A percentile compares a stretch with the other conserved stretches of the same genome.
These are phyloP conservation scores for Daedaleopsis nitida DNA, from an alignment of 768 basidiomycete species.

Conservation along the genomic window DNA sequence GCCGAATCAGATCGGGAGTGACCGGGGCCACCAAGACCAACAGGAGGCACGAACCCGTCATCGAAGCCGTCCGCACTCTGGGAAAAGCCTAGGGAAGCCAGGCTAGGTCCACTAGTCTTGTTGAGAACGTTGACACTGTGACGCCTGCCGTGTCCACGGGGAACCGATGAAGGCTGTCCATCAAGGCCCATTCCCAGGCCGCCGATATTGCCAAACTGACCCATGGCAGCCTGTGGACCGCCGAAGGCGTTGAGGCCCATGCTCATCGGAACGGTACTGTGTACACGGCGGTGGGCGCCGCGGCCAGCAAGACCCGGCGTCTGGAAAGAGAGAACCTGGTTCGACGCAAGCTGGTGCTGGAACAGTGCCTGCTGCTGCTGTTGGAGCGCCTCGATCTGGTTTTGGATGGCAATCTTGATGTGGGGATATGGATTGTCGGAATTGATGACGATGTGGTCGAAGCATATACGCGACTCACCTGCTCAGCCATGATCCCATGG, in stretches of 20 bases:
- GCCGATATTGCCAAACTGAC: conserved; percentile 62
- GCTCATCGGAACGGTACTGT: conserved; percentile 76
- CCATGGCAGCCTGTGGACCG: conserved; percentile 58
- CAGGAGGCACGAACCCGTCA: conserved; percentile 72
- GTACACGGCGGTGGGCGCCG: conserved; percentile 74
- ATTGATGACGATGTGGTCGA: not conserved
- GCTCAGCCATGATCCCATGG: conserved; percentile 92
- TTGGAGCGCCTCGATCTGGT: conserved; percentile 86
- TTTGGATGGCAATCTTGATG: conserved; percentile 81
- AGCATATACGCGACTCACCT: conserved; percentile 50
- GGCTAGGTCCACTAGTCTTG: conserved; percentile 51
- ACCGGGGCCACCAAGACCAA: conserved; percentile 64
- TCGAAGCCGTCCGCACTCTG: conserved; percentile 71
- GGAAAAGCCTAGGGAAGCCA: conserved; percentile 52
- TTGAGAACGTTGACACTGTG: conserved; percentile 93
- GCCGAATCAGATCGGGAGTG: conserved; percentile 77
- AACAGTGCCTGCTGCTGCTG: conserved; percentile 90
- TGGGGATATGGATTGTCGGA: not conserved
- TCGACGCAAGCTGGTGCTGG: conserved; percentile 88
- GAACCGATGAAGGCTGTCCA: conserved; percentile 63
- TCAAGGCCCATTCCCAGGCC: conserved; percentile 56
- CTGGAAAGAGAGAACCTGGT: conserved; percentile 75
- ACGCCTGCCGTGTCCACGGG: conserved; percentile 84
- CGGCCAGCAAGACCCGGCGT: conserved; percentile 72
- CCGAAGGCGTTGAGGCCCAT: conserved; percentile 45